phyloP scores from a whole-genome alignment of 2,329 filamentous ascomycete species.

The Tolypocladium nubicola region DNA sequence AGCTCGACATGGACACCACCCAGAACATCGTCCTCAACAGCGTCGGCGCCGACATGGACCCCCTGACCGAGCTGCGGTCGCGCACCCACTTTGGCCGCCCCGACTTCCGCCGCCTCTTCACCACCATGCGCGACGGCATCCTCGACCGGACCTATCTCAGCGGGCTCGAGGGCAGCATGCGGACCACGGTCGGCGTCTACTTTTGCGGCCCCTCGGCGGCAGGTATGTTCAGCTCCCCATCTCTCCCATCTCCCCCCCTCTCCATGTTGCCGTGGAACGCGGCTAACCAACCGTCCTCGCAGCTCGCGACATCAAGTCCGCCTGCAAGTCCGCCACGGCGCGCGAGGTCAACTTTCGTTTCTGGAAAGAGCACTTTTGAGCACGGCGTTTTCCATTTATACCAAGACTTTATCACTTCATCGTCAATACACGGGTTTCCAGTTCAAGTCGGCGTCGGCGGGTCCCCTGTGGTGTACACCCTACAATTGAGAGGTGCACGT shows the following conservation, averaged over 20 bases:
- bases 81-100: conserved; percentile 93
- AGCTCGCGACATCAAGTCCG: conserved; percentile 76
- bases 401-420: not conserved
- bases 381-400: not conserved
- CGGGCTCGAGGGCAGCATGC: conserved; percentile 64
- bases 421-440: not conserved
- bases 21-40: conserved; percentile 97
- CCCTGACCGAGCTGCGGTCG: conserved; percentile 79
- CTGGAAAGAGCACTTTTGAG: conserved; percentile 90
- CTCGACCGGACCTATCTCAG: conserved; percentile 74
- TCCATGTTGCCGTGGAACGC: not conserved
- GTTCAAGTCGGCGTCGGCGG: not conserved
- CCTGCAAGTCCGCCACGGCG: conserved; percentile 61
- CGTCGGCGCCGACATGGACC: conserved; percentile 79
- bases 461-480: not conserved
- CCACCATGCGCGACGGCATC: conserved; percentile 80
- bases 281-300: conserved; percentile 23
- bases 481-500: too few species aligned
- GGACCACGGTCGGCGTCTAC: conserved; percentile 90
- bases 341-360: conserved; percentile 87
- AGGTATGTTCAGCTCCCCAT: conserved; percentile 29
- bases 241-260: not conserved
- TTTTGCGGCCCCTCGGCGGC: conserved; percentile 83
- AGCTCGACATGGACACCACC: conserved; percentile 80
- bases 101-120: conserved; percentile 73